A percentile compares a stretch with the other conserved stretches of the same genome.
Conservation (phyloP, 1,284 basidiomycete genomes). For the Mycena sp. region DNA sequence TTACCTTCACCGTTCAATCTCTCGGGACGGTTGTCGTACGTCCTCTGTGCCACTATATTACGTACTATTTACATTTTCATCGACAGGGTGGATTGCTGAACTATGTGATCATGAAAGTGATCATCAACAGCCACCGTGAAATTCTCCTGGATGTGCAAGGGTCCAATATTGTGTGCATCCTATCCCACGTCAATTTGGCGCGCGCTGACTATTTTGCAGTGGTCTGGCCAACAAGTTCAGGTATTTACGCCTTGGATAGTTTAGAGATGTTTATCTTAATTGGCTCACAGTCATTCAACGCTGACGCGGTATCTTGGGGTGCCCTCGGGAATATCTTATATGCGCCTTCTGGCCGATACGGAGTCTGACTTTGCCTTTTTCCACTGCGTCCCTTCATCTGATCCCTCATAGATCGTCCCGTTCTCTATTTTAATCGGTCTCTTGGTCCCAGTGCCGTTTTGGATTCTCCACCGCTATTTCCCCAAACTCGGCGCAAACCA, state of each 20-base stretch:
- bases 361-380: conserved; percentile 36
- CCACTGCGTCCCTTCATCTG: conserved; percentile 39
- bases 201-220: not conserved
- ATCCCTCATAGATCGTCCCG: conserved; percentile 53
- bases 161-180: conserved; percentile 40
- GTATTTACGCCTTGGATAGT: not conserved
- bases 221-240: conserved; percentile 24
- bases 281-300: conserved; percentile 14
- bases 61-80: not conserved
- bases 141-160: conserved; percentile 54
- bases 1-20: conserved; percentile 20
- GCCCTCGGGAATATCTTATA: conserved; percentile 65
- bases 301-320: conserved; percentile 66
- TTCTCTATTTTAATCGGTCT: conserved; percentile 63
- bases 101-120: conserved; percentile 53
- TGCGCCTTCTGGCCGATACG: conserved; percentile 55
- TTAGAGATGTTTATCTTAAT: not conserved
- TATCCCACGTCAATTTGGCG: not conserved
- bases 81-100: conserved; percentile 30
- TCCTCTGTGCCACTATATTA: not conserved
- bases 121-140: conserved; percentile 54
- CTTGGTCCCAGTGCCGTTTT: conserved; percentile 62
- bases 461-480: conserved; percentile 56
- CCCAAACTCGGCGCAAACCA: conserved; percentile 58
- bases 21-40: conserved; percentile 17